Evolutionary conservation across 768 basidiomycete species (phyloP).

Genomic region (Russula lepida): DNA sequence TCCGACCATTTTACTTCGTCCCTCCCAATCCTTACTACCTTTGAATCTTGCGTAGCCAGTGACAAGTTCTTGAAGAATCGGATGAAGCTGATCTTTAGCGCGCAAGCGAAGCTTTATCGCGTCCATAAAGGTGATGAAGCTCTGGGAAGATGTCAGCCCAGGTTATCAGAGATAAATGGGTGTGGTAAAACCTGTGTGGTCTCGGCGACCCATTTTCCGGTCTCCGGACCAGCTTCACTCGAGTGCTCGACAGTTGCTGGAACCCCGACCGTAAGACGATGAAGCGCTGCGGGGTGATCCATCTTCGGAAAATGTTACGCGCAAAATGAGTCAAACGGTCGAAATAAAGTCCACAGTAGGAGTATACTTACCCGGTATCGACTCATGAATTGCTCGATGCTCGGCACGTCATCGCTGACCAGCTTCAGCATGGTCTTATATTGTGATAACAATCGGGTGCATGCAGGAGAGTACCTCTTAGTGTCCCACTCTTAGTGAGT

Average conservation of each 20-base stretch:
- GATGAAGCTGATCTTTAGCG: constrained; percentile 97
- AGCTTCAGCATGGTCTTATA: constrained; percentile 97
- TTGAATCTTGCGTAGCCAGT: constrained; percentile 92
- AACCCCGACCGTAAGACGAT: constrained; percentile 84
- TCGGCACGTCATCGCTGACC: constrained; percentile 80
- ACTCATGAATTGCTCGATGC: constrained; percentile 85
- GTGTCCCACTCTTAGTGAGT: constrained; percentile 29
- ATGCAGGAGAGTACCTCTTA: constrained; percentile 92
- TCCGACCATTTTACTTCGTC: constrained; percentile 83
- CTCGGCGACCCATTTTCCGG: constrained; percentile 95
- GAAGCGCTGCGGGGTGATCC: constrained; percentile 88
- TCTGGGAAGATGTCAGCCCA: constrained; percentile 39
- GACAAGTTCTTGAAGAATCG: constrained; percentile 90
- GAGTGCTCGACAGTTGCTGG: constrained; percentile 97
- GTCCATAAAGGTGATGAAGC: constrained; percentile 99
- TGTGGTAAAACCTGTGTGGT: constrained; percentile 74
- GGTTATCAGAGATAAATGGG: not conserved
- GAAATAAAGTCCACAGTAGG: not conserved
- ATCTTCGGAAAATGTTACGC: constrained; percentile 47
- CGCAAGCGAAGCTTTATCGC: constrained; percentile 84
- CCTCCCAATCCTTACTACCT: constrained; percentile 94
- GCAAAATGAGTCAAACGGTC: not conserved
- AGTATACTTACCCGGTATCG: constrained; percentile 48
- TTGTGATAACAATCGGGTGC: constrained; percentile 86
- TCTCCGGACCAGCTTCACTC: constrained; percentile 85